Base-by-base conservation (phyloP, 768 basidiomycete genomes). In the Lyophyllum semitale region DNA sequence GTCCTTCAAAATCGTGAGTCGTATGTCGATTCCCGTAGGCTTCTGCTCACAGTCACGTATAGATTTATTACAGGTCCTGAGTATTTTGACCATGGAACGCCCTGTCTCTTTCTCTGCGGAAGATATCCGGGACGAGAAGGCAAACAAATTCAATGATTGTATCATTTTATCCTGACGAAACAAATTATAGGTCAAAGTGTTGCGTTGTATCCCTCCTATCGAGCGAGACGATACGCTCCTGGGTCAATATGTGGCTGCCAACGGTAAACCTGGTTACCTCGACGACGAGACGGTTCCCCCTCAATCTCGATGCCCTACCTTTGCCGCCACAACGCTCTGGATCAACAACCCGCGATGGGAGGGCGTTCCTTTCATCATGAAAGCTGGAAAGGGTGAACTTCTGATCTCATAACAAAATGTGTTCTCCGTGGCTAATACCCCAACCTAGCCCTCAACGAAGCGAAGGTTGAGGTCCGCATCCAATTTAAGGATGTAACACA, bases 121-220 rank as follows among this genome's bases (percentile, higher is more conserved):
- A 73, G 96, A 98, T 69, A 93, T 99, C 66, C 93, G 96, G 51
- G 94, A 98, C 68, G 97, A 99, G 75, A 99, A 99, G 89, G 95
- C 91, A 64, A 46, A 30, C 32, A 12, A 35, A 51, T 56, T 58
- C 33, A 50, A 33, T 49, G 52, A 40, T 41, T 23, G 27, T 46
- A 27, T 46, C 50, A 32, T 29, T 17, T 40, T 17, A n/a, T 52
- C 20, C 38, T 53, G 37, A 54, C 37, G 25, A 20, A 38, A 49
- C 18, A 26, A 17, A 52, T 43, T 30, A 45, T 66, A 96, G 94
- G 96, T 98, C 72, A 99, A 99, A 79, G 93, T 98, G 23, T 82
- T 99, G 47, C 89, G 95, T 32, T 82, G 84, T 44, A 98, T 99
- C 65, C 87, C 92, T 48, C 85, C 95, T 12, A 86, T 98, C 63